Conservation (phyloP, 768 basidiomycete species). For the Leccinum arenicola region DNA sequence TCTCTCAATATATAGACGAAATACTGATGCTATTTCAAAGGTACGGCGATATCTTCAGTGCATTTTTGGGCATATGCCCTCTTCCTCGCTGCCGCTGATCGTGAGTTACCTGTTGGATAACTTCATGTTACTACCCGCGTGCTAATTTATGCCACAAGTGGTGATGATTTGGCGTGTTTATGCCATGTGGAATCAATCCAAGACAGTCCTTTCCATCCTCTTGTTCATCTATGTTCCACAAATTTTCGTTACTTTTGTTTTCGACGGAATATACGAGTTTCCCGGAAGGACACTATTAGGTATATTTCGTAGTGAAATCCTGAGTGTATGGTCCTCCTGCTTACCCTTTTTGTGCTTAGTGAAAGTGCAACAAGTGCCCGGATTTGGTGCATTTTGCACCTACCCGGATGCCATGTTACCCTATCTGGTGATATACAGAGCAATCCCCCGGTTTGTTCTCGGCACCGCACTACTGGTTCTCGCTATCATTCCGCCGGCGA, state of each 20-base stretch:
- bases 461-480: background rate
- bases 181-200: conserved; percentile 11
- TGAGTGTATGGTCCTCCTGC: background rate
- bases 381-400: conserved; percentile 1
- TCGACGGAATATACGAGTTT: background rate
- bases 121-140: background rate
- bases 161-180: conserved; percentile 9
- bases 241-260: background rate
- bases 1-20: background rate
- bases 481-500: background rate
- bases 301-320: background rate
- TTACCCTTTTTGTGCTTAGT: background rate
- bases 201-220: conserved; percentile 3
- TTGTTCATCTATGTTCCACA: background rate
- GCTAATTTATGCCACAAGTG: conserved; percentile 1
- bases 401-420: background rate
- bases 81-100: conserved; percentile 14
- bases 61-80: conserved; percentile 11
- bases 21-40: background rate
- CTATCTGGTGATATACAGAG: background rate
- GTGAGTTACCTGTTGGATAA: conserved; percentile 3
- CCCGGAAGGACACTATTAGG: conserved; percentile 1
- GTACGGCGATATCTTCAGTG: background rate
- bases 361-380: background rate
- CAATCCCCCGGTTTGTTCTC: conserved; percentile 2